Base-by-base conservation (phyloP, 225 moss, liverwort and hornwort species). In the Bryoerythrophyllum caledonicum region DNA sequence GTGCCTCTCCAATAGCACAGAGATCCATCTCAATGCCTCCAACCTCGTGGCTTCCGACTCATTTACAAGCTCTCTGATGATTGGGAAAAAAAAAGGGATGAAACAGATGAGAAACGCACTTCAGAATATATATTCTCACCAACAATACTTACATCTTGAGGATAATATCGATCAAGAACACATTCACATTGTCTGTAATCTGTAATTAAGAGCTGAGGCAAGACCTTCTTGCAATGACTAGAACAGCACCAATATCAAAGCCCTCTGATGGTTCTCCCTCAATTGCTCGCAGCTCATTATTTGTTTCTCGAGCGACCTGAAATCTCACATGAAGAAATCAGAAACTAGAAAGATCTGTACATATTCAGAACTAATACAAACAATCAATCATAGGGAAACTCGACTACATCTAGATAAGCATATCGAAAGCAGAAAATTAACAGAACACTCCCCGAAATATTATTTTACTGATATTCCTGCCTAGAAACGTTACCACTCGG, bases 1-100 rank as follows among this genome's bases (percentile, higher is more conserved):
- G 73, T 93, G 82, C 69, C 79, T 85, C 76, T 93, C 86, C 78
- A 91, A 76, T 35, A 91, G 81, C 63, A 88, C 64, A 81, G 86
- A 85, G 44, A 93, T 93, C 93, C 93, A 93, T 53, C 89, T 82
- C 79, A 93, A 61, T 40, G 93, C 87, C 79, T 93, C 91, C 68
- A 93, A 76, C 65, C 91, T 87, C 54, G 93, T 91, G 66, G 83
- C 75, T 75, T 93, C 91, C 69, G 60, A 84, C 17, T 87, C 87
- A 78, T 83, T 86, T 76, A 67, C 76, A 59, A 93, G 91, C 76
- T 88, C 81, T 25, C 93, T 93, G 49, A 49, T 24, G 32, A 48
- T 68, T 1, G 7, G 6, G 13, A 49, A 49, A 48, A 1, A 44
- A 2, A 24, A 48, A 46, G 21, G 5, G 21, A 67, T 58, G 30